These are phyloP conservation scores for Amaranthus tricolor DNA, from an alignment of 179 eudicot genomes.

Conservation along the genomic window DNA sequence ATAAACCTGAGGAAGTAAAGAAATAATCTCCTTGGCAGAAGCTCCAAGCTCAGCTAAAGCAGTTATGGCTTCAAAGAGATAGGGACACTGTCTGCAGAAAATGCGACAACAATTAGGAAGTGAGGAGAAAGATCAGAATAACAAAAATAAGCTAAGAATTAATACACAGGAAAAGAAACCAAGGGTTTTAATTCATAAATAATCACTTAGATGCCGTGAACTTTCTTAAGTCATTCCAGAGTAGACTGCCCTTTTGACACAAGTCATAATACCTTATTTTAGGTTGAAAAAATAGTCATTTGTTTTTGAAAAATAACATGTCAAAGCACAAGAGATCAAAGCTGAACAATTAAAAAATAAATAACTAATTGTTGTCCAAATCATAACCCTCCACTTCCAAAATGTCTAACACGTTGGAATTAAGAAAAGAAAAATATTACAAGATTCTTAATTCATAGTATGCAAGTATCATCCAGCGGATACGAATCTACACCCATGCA, in stretches of 20 bases:
- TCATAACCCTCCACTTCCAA: too few species aligned
- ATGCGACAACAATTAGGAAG: conserved; percentile 11
- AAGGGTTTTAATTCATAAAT: background rate
- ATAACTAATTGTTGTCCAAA: too few species aligned
- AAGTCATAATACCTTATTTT: background rate
- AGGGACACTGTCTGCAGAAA: conserved; percentile 72
- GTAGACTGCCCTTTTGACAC: background rate
- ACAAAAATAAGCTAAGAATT: background rate
- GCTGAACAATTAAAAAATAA: background rate
- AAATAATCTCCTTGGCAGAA: conserved; percentile 72
- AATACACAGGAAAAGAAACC: background rate
- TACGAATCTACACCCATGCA: too few species aligned
- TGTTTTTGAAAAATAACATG: background rate
- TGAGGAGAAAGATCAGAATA: background rate
- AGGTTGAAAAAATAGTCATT: background rate
- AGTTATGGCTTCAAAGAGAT: conserved; percentile 73
- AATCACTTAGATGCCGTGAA: background rate
- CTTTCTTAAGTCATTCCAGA: background rate
- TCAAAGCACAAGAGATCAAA: background rate
- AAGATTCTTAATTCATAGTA: too few species aligned
- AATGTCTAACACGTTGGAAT: background rate
- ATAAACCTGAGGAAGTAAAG: conserved; percentile 85
- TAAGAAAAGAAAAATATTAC: background rate
- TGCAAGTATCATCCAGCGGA: too few species aligned
- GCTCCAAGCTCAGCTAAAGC: conserved; percentile 93